A percentile compares a stretch with the other conserved stretches of the same genome.
Evolutionary conservation across 2,329 filamentous ascomycete species (phyloP).

Genomic region (Aspergillus japonicus): DNA sequence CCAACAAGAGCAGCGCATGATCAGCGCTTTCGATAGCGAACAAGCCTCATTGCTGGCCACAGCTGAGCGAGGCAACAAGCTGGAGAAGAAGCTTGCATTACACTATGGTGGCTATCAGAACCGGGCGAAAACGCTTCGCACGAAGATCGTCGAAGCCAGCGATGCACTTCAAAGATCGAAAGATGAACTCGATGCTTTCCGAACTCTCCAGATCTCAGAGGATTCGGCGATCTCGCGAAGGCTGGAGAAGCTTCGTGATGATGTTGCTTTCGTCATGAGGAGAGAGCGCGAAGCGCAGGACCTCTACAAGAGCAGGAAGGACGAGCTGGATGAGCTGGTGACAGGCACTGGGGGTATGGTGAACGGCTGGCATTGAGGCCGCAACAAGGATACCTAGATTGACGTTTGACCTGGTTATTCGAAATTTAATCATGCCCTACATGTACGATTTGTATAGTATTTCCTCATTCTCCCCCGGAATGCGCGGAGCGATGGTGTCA

Average conservation of each 20-base stretch:
- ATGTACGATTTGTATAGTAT: not conserved
- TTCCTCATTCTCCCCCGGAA: not conserved
- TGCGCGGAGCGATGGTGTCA: not conserved
- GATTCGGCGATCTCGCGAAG: constrained; percentile 71
- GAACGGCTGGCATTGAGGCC: constrained; percentile 40
- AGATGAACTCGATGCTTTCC: constrained; percentile 70
- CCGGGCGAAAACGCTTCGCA: constrained; percentile 73
- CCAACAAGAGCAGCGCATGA: constrained; percentile 58
- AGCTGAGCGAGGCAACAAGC: constrained; percentile 77
- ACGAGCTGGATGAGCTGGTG: constrained; percentile 68
- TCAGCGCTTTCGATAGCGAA: constrained; percentile 70
- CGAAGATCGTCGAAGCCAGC: constrained; percentile 75
- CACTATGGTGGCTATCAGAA: constrained; percentile 89
- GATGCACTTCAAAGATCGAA: constrained; percentile 71
- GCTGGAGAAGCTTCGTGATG: constrained; percentile 73
- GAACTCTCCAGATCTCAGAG: constrained; percentile 74
- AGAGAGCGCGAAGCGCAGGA: constrained; percentile 91
- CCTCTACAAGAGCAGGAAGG: constrained; percentile 70
- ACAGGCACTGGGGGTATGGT: constrained; percentile 31
- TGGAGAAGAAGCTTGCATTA: constrained; percentile 89
- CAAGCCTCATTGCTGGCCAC: constrained; percentile 71
- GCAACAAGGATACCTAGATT: constrained; percentile 3
- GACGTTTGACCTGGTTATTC: not conserved
- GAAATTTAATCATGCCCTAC: constrained; percentile 14
- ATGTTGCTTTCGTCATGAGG: constrained; percentile 75